Base-by-base conservation (phyloP, 345 rosid genomes). In the Eucalyptus curtisii region DNA sequence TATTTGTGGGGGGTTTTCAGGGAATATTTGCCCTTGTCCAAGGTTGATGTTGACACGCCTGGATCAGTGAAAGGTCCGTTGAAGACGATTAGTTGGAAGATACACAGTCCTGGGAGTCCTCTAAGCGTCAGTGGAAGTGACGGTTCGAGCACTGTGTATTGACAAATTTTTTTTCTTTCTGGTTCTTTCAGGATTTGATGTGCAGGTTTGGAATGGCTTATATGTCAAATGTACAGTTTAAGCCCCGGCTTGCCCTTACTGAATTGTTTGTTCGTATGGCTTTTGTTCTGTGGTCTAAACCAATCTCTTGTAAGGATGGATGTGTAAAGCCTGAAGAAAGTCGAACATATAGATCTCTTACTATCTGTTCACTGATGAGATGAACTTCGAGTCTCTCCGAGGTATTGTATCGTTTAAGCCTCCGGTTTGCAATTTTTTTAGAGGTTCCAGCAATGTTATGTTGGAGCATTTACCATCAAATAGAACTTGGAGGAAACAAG, bases 1-100 rank as follows among this genome's bases (percentile, higher is more conserved):
- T 97, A 93, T 92, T 57, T 95, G 89, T 96, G 98, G 99, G 97
- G 98, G 13, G 95, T 92, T 88, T 97, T 95, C 91, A 96, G 92
- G 90, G 86, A 93, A 86, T 86, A 89, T 85, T 79, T 89, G 45
- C 81, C 31, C 33, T 45, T 50, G 82, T 76, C 82, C 82, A 76
- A 20, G 82, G 82, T 76, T 76, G 47, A 76, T 4, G 45, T 19
- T 20, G 24, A 20, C 25, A 76, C 0, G 27, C 82, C 82, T 20
- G 14, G 24, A 20, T 76, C 81, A 90, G 89, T 90, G 88, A 87
- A 90, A 5, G 88, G 59, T 40, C 87, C 19, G 16, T 10, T 10
- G 33, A 49, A 59, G 71, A n/a, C 80, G 20, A n/a, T n/a, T 27
- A 84, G 80, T 64, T 64, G 76, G 76, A 64, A 64, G 76, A 64